Evolutionary conservation across 495 filamentous ascomycete species (phyloP).

Genomic region (Lineolata rhizophorae): DNA sequence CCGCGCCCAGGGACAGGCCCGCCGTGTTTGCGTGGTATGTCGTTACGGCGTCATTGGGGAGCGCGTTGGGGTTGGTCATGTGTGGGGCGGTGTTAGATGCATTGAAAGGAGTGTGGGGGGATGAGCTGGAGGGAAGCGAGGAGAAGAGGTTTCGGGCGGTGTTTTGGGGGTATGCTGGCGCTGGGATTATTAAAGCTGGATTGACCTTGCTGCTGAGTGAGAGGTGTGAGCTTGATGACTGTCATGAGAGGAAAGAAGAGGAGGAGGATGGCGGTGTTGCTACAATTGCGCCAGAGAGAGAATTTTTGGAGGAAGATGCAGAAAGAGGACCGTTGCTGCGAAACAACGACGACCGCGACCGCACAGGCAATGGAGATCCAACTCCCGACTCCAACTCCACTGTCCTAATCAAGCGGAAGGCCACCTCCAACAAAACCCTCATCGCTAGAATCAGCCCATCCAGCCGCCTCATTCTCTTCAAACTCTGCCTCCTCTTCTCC

Average conservation of each 20-base stretch:
- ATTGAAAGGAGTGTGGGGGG: conserved; percentile 25
- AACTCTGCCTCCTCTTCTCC: conserved; percentile 53
- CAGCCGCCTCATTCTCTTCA: conserved; percentile 37
- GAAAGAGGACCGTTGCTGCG: conserved; percentile 23
- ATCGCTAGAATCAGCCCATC: conserved; percentile 13
- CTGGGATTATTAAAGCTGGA: conserved; percentile 44
- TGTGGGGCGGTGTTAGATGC: conserved; percentile 42
- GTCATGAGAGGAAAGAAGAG: conserved; percentile 1
- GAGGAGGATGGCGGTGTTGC: conserved; percentile 7
- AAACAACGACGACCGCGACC: too few relatives aligned
- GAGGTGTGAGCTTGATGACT: conserved; percentile 33
- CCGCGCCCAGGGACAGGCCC: conserved; percentile 31
- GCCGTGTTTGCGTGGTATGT: conserved; percentile 76
- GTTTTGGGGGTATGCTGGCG: conserved; percentile 44
- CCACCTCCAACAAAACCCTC: conserved; percentile 7
- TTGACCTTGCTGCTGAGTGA: conserved; percentile 36
- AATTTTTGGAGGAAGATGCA: background rate
- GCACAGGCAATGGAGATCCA: too few relatives aligned
- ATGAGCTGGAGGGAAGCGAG: conserved; percentile 40
- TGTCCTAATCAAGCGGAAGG: background rate
- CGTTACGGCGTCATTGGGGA: conserved; percentile 38
- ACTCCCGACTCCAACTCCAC: background rate
- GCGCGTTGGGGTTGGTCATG: conserved; percentile 38
- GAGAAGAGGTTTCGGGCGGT: too few relatives aligned
- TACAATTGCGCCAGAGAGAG: conserved; percentile 8